A percentile compares a stretch with the other conserved stretches of the same genome.
These are phyloP conservation scores for Excoecaria agallocha DNA, from an alignment of 345 rosid genomes.

Conservation along the genomic window DNA sequence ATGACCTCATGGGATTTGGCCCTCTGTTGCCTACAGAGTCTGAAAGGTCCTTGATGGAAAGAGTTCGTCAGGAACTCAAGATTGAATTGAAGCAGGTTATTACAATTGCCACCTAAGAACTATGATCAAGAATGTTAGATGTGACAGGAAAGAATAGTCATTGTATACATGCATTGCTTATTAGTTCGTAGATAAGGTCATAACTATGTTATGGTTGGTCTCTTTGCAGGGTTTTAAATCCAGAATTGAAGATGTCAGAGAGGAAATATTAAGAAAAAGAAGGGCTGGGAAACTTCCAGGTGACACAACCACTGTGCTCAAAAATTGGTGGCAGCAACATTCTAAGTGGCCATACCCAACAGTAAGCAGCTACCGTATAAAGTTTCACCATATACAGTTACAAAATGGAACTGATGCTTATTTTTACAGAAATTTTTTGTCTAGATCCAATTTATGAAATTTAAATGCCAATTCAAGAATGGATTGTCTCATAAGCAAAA, in stretches of 20 bases:
- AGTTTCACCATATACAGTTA: neutral
- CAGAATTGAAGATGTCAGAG: constrained; percentile 93
- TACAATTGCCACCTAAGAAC: too few relatives aligned
- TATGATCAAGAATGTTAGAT: too few relatives aligned
- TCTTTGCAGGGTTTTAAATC: constrained; percentile 78
- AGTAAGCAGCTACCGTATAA: constrained; percentile 39
- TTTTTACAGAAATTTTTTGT: too few relatives aligned
- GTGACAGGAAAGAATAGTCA: too few relatives aligned
- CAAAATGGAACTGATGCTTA: too few relatives aligned
- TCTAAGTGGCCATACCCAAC: constrained; percentile 99
- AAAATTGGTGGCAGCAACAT: constrained; percentile 98
- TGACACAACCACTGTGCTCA: constrained; percentile 89
- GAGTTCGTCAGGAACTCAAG: constrained; percentile 95
- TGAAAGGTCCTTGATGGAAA: constrained; percentile 97
- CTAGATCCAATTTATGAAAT: too few relatives aligned
- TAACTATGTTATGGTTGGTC: neutral
- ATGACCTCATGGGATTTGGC: constrained; percentile 87
- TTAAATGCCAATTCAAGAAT: too few relatives aligned
- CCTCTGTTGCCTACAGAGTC: constrained; percentile 94
- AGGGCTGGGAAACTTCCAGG: constrained; percentile 97
- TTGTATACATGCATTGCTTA: too few relatives aligned
- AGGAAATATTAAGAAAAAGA: constrained; percentile 91
- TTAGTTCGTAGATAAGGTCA: neutral
- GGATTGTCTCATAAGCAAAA: too few relatives aligned
- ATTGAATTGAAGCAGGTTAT: constrained; percentile 88